Base-by-base conservation (phyloP, 2,329 filamentous ascomycete genomes). In the Sarocladium strictum region DNA sequence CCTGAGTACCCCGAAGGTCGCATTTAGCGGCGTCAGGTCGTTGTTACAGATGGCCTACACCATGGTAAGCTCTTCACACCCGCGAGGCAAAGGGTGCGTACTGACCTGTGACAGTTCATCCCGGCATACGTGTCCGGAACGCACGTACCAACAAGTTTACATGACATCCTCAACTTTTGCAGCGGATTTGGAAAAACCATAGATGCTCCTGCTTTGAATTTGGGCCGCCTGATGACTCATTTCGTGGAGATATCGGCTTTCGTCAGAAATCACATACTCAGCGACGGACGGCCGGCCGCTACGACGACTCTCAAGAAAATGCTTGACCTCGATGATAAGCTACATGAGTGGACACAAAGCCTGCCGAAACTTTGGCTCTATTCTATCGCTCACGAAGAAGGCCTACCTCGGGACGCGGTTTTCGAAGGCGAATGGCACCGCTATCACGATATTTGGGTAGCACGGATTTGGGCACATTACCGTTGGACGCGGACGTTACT, bases 401-500 rank as follows among this genome's bases (percentile, higher is more conserved):
- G 62, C 60, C 55, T 70, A 3, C 72, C 75, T 1, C 57, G 69
- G 0, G 66, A 69, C 1, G 73, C 73, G 11, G 70, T 80, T 53
- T 83, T 81, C 57, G 71, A 74, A 17, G 73, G 75, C 12, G 70
- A 73, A 54, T 84, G 80, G 60, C 80, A 85, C 62, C 63, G 73
- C 21, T 85, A 85, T 60, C 64, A 66, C 15, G 75, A 78, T 57
- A 74, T 81, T 54, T 81, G 76, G 72, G 67, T 74, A 17, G 78
- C 76, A 9, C 73, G 77, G 23, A 72, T 79, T 38, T 85, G 79
- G 79, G 81, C 79, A 56, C 76, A 84, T 59, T 83, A 79, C 59
- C 79, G 83, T 23, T 83, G 79, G 72, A 73, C 74, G 6, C 76
- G 79, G n/a, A 76, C 83, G 23, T 65, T 84, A 10, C 62, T 76